phyloP scores from a whole-genome alignment of 768 basidiomycete genomes.

The Macrolepiota fuliginosa region DNA sequence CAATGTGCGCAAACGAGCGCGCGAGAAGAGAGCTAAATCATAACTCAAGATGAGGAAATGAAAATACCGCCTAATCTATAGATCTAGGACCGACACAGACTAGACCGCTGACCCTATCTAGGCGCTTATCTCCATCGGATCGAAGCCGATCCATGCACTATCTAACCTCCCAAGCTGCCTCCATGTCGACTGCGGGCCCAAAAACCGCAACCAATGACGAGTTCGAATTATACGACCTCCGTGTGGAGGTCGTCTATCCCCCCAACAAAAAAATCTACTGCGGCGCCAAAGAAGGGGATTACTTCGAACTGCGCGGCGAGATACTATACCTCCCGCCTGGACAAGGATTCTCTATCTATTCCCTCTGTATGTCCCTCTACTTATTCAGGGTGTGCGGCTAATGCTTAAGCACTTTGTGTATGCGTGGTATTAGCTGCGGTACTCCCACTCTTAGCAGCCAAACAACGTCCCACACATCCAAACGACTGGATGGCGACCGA shows the following conservation, averaged over 20 bases:
- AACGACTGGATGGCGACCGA: conserved; percentile 74
- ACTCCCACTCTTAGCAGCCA: conserved; percentile 66
- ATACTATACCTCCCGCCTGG: conserved; percentile 58
- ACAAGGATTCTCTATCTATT: conserved; percentile 71
- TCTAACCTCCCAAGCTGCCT: too few species aligned
- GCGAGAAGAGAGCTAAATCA: too few species aligned
- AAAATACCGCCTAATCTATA: too few species aligned
- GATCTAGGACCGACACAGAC: too few species aligned
- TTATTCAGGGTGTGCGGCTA: background rate
- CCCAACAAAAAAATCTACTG: conserved; percentile 56
- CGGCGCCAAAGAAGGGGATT: conserved; percentile 62
- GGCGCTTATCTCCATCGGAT: too few species aligned
- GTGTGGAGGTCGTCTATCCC: conserved; percentile 61
- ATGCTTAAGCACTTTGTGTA: background rate
- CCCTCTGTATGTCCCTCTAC: conserved; percentile 41
- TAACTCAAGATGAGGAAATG: too few species aligned
- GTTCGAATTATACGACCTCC: conserved; percentile 64
- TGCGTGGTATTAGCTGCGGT: conserved; percentile 42
- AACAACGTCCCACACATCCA: conserved; percentile 51
- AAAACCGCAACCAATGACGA: conserved; percentile 25
- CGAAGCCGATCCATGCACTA: too few species aligned
- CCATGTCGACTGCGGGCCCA: too few species aligned
- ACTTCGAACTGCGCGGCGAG: conserved; percentile 63
- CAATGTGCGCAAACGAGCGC: too few species aligned
- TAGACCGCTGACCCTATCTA: too few species aligned